These are phyloP conservation scores for Ensete ventricosum DNA, from an alignment of 176 grass and related monocot genomes.

Conservation along the genomic window DNA sequence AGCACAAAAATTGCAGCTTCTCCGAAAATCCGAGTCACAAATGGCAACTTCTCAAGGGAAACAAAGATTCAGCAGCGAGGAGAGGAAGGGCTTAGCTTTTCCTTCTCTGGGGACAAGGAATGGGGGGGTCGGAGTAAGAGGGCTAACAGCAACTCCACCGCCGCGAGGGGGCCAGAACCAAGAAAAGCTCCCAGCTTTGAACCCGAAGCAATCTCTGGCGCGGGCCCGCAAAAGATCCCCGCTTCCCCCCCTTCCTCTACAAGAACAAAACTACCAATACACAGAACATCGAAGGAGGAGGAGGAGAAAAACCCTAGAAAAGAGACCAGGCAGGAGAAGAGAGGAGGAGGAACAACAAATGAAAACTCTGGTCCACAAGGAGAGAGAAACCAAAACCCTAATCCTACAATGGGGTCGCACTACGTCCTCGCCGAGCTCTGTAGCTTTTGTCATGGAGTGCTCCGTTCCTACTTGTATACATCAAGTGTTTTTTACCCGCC, in stretches of 20 bases:
- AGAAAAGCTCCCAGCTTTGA: constrained; percentile 11
- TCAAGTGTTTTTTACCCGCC: constrained; percentile 11
- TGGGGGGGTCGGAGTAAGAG: constrained; percentile 14
- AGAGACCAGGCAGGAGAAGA: neutral
- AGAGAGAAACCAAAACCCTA: neutral
- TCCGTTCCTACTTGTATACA: neutral
- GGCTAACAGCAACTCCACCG: constrained; percentile 31
- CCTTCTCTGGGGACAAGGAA: neutral
- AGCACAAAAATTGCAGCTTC: constrained; percentile 17
- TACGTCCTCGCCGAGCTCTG: neutral
- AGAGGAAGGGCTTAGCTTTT: constrained; percentile 1
- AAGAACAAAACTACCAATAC: constrained; percentile 2
- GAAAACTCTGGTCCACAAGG: neutral
- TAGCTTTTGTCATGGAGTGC: neutral
- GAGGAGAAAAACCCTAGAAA: neutral
- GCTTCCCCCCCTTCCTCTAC: neutral
- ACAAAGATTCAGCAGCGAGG: neutral
- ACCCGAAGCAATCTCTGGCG: constrained; percentile 4
- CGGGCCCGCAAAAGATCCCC: constrained; percentile 17
- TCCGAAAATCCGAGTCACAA: constrained; percentile 3
- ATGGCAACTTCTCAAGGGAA: constrained; percentile 1
- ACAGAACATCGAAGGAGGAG: constrained; percentile 19
- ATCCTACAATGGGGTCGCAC: neutral
- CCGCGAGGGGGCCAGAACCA: constrained; percentile 6
- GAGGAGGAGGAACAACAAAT: neutral